Percentiles rank a stretch among this genome's conserved stretches.
Evolutionary conservation across 495 filamentous ascomycete species (phyloP).

Genomic region (Viridothelium virens): DNA sequence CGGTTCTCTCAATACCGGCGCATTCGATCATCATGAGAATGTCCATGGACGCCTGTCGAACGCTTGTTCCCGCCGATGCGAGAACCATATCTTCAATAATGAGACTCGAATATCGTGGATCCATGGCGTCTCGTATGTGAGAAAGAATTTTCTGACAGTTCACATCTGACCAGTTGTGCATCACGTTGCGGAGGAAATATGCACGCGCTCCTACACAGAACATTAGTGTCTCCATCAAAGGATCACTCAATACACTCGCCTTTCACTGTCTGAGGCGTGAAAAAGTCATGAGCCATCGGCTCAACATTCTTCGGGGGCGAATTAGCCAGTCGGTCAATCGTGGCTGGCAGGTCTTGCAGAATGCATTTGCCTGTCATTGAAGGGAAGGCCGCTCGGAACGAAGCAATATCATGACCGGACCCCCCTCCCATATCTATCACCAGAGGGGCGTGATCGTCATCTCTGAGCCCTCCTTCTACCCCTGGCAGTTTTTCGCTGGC

Average conservation of each 20-base stretch:
- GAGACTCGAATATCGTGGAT: slow-evolving; percentile 43
- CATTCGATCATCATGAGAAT: slow-evolving; percentile 41
- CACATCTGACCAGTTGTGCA: slow-evolving; percentile 25
- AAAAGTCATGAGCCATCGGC: slow-evolving; percentile 43
- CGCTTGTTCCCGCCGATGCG: slow-evolving; percentile 37
- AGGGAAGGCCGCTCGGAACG: slow-evolving; percentile 10
- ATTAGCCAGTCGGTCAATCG: slow-evolving; percentile 29
- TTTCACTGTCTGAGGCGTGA: slow-evolving; percentile 44
- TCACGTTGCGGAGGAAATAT: slow-evolving; percentile 31
- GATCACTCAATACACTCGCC: not conserved
- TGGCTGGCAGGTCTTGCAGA: slow-evolving; percentile 28
- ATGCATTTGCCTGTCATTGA: slow-evolving; percentile 16
- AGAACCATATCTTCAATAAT: slow-evolving; percentile 50
- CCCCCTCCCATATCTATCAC: slow-evolving; percentile 21
- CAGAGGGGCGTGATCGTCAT: not conserved
- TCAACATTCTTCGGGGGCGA: slow-evolving; percentile 19
- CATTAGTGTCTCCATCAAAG: too few relatives aligned
- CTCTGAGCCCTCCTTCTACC: not conserved
- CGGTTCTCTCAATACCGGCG: slow-evolving; percentile 35
- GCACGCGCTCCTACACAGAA: slow-evolving; percentile 26
- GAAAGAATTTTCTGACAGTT: slow-evolving; percentile 13
- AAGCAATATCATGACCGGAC: slow-evolving; percentile 10
- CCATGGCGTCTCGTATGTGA: slow-evolving; percentile 34
- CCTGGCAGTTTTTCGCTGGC: slow-evolving; percentile 8
- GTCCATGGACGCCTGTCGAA: slow-evolving; percentile 40